Evolutionary conservation across 108 stramenopile species (phyloP), one percentile per base, ranked within the genome.

Genomic region (Cyclotella baltica): DNA sequence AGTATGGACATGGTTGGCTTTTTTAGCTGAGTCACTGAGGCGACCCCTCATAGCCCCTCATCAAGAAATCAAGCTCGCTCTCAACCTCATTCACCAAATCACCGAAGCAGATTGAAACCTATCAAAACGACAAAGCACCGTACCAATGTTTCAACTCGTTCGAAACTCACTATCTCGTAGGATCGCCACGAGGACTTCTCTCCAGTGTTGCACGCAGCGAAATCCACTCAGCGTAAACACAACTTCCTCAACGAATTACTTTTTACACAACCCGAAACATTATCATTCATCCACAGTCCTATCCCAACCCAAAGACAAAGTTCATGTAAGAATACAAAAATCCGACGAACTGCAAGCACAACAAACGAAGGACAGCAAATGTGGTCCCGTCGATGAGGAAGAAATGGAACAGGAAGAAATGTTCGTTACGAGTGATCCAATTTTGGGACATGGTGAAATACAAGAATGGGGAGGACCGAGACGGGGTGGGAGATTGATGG

Each of bases 401-500:
- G 97, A 97, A 53, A 83, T 86, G 79, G 98, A 98, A 48, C 86
- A 96, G 75, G 98, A 96, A 77, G 91, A 96, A 70, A 93, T 93
- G 94, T 93, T 93, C 81, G 92, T 96, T 8, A 87, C 85, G 2
- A 83, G 91, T 1, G 84, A 96, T 76, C 84, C 78, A 63, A 66
- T 73, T 1, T 86, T 99, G 67, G 88, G 91, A 40, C 87, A 72
- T 72, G 80, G 67, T 56, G 77, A 43, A 51, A 74, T 47, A 63
- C 84, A 40, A 57, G 98, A 99, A 81, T 99, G 98, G 97, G 98
- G 98, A 55, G 98, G 98, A 11, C 98, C 98, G 11, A 83, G 94
- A 30, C 80, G 97, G 50, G 98, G 98, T 16, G 98, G 98, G 36
- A 66, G 81, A 58, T 66, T 96, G 34, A 81, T 91, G 23, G 98